Evolutionary conservation across 805 yeast genomes (phyloP).

Genomic region (Priceomyces castillae): DNA sequence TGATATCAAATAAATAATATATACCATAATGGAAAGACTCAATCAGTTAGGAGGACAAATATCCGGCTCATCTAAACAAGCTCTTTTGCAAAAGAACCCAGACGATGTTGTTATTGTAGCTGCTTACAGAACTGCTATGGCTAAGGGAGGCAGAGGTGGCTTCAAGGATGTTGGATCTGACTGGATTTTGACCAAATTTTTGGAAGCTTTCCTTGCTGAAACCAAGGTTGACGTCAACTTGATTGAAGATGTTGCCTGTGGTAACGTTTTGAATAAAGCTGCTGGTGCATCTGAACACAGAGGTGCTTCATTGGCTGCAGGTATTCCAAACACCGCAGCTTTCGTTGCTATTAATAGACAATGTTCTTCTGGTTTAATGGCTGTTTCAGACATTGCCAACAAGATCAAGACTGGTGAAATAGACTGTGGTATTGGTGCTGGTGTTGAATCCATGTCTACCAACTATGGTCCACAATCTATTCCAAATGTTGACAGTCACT

Average conservation of each 20-base stretch:
- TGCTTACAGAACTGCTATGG: constrained; percentile 87
- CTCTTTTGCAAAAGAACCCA: constrained; percentile 56
- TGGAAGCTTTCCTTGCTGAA: constrained; percentile 58
- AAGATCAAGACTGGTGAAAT: constrained; percentile 86
- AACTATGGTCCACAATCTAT: constrained; percentile 81
- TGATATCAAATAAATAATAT: neutral
- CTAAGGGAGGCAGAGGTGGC: constrained; percentile 83
- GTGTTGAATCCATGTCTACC: constrained; percentile 92
- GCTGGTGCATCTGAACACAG: constrained; percentile 96
- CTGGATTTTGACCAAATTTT: constrained; percentile 65
- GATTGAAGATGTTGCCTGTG: constrained; percentile 84
- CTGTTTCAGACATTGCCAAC: constrained; percentile 85
- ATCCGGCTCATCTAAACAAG: constrained; percentile 39
- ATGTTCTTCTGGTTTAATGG: constrained; percentile 92
- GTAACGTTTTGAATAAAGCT: constrained; percentile 88
- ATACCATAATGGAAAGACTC: constrained; percentile 41
- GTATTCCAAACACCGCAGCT: constrained; percentile 77
- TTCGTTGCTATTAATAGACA: constrained; percentile 88
- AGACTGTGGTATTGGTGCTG: constrained; percentile 85
- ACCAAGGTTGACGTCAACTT: constrained; percentile 46
- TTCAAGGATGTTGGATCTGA: constrained; percentile 83
- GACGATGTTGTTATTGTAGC: constrained; percentile 89
- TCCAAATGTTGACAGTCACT: constrained; percentile 40
- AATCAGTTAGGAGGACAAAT: constrained; percentile 46
- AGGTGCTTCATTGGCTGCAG: constrained; percentile 89